These are phyloP conservation scores for Rhinocladiella mackenziei DNA, from an alignment of 2,329 filamentous ascomycete species.

Conservation along the genomic window DNA sequence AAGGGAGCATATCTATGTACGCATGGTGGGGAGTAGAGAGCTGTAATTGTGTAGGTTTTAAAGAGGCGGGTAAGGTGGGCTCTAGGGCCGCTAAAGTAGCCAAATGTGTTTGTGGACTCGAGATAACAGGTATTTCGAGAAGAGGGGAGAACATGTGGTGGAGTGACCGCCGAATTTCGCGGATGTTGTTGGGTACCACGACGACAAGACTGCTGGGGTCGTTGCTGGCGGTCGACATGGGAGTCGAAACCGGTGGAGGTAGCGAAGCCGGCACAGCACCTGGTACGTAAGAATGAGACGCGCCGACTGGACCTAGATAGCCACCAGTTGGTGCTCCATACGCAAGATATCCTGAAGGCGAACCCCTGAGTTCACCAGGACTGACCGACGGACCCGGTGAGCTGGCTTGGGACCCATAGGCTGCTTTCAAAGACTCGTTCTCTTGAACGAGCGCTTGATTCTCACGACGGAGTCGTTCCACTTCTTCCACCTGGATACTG, in stretches of 20 bases:
- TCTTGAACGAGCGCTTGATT: conserved; percentile 41
- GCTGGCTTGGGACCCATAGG: conserved; percentile 35
- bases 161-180: conserved; percentile 36
- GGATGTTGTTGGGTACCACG: conserved; percentile 37
- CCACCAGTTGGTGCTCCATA: conserved; percentile 19
- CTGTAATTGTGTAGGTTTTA: conserved; percentile 41
- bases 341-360: conserved; percentile 25
- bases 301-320: conserved; percentile 18
- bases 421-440: conserved; percentile 38
- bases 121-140: conserved; percentile 35
- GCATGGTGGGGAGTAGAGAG: conserved; percentile 41
- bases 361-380: conserved; percentile 28
- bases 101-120: conserved; percentile 37
- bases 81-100: conserved; percentile 31
- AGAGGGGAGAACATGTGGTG: conserved; percentile 37
- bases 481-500: conserved; percentile 40
- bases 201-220: conserved; percentile 26
- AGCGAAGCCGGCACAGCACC: conserved; percentile 8
- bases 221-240: conserved; percentile 17
- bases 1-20: conserved; percentile 43
- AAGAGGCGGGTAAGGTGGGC: conserved; percentile 34
- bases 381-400: conserved; percentile 28
- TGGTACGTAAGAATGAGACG: conserved; percentile 11
- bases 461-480: conserved; percentile 40
- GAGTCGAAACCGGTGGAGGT: conserved; percentile 18